Base-by-base conservation (phyloP, 164 flowering plant species). In the Malania oleifera region DNA sequence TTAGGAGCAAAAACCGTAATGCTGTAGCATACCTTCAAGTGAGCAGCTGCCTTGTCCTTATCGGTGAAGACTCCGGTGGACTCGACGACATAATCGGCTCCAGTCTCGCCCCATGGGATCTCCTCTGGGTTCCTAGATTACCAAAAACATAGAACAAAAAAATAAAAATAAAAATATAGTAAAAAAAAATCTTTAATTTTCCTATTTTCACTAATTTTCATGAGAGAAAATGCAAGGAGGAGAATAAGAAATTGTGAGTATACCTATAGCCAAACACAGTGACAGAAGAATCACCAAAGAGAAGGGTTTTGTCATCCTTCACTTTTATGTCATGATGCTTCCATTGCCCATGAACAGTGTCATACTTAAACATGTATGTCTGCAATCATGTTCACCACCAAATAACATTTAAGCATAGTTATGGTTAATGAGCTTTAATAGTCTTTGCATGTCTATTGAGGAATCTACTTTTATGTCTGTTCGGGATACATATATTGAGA, bases 361-460 rank as follows among this genome's bases (percentile, higher is more conserved):
- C 73, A 27, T 69, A 69, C 65, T 69, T 69, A 38, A 70, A 70
- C 73, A 70, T 70, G 45, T 70, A 70, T 31, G 73, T 66, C 72
- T 68, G 64, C 26, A 48, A 10, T 8, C 23, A 47, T 2, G 2
- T 7, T 38, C 41, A 38, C 9, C 5, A 5, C 0, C 29, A 18
- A 17, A 63, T 9, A n/a, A 47, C 52, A 10, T 47, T 47, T 47
- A 9, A n/a, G n/a, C n/a, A n/a, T n/a, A n/a, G n/a, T n/a, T n/a
- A n/a, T n/a, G n/a, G n/a, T n/a, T n/a, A n/a, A n/a, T n/a, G n/a
- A n/a, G n/a, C n/a, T n/a, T n/a, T n/a, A n/a, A n/a, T n/a, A n/a
- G n/a, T n/a, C n/a, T n/a, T n/a, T n/a, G n/a, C n/a, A n/a, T n/a
- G n/a, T n/a, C n/a, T n/a, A n/a, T n/a, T n/a, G n/a, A n/a, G n/a